phyloP scores from a whole-genome alignment of 768 basidiomycete species.

The Trametopsis cervina region DNA sequence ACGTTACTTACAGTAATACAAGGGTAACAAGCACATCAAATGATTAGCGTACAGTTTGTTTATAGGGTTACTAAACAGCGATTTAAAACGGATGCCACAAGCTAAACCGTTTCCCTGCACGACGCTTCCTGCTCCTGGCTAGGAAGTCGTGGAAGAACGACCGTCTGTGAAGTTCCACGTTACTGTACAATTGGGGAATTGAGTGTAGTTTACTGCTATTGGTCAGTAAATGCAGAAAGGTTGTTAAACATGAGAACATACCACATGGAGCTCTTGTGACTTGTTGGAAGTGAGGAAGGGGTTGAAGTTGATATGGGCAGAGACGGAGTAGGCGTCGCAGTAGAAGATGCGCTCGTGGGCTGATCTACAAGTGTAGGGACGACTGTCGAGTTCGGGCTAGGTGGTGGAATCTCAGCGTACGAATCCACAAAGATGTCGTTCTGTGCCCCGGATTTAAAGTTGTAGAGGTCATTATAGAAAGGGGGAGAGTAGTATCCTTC shows the following conservation, averaged over 20 bases:
- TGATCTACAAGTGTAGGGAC: constrained; percentile 17
- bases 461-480: constrained; percentile 63
- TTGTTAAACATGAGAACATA: not conserved
- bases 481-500: constrained; percentile 52
- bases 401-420: constrained; percentile 27
- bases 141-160: not conserved
- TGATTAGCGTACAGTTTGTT: no score
- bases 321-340: not conserved
- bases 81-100: not conserved
- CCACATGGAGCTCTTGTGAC: not conserved
- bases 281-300: not conserved
- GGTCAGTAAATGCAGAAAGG: no score
- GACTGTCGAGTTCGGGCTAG: constrained; percentile 20
- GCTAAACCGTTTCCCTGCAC: not conserved
- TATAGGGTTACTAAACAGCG: no score
- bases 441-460: constrained; percentile 67
- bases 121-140: not conserved
- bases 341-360: not conserved
- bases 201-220: not conserved
- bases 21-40: no score
- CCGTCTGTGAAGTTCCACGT: not conserved
- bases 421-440: constrained; percentile 63
- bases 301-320: not conserved
- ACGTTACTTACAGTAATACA: no score
- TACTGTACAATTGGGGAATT: not conserved